Percentiles rank a stretch among this genome's conserved stretches.
These are phyloP conservation scores for Rosa lucieae DNA, from an alignment of 306 rosid species.

Conservation along the genomic window DNA sequence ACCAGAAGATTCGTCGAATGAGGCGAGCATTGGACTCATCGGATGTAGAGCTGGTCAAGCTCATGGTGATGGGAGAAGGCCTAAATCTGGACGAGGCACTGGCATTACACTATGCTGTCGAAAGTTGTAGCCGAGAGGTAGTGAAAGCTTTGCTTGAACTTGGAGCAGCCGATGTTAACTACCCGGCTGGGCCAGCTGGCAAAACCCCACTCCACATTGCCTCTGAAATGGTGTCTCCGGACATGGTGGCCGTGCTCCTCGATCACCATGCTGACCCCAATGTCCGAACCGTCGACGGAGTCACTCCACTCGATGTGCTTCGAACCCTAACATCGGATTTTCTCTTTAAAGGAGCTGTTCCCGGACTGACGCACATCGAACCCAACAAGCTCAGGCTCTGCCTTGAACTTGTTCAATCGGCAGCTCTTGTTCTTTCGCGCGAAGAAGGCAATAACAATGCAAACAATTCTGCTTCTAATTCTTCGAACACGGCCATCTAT, in stretches of 20 bases:
- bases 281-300: constrained; percentile 72
- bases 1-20: constrained; percentile 92
- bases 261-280: constrained; percentile 99
- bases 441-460: constrained; percentile 62
- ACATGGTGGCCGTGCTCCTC: constrained; percentile 94
- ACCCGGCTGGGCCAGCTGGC: constrained; percentile 71
- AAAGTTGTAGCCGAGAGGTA: constrained; percentile 90
- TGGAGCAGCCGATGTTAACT: constrained; percentile 93
- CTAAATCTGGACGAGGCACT: constrained; percentile 88
- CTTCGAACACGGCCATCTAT: constrained; percentile 50
- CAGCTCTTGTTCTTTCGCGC: constrained; percentile 87
- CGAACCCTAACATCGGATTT: constrained; percentile 99
- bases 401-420: constrained; percentile 91
- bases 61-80: constrained; percentile 99
- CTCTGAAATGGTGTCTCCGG: constrained; percentile 91
- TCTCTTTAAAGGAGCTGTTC: constrained; percentile 96
- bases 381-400: constrained; percentile 93
- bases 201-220: constrained; percentile 88
- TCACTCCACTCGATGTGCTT: constrained; percentile 79
- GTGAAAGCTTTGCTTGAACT: constrained; percentile 88
- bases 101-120: constrained; percentile 86
- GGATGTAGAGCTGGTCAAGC: constrained; percentile 88
- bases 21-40: constrained; percentile 88
- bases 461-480: constrained; percentile 35
- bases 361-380: constrained; percentile 86